These are phyloP conservation scores for Aspergillus homomorphus DNA, from an alignment of 495 filamentous ascomycete genomes.

Conservation along the genomic window DNA sequence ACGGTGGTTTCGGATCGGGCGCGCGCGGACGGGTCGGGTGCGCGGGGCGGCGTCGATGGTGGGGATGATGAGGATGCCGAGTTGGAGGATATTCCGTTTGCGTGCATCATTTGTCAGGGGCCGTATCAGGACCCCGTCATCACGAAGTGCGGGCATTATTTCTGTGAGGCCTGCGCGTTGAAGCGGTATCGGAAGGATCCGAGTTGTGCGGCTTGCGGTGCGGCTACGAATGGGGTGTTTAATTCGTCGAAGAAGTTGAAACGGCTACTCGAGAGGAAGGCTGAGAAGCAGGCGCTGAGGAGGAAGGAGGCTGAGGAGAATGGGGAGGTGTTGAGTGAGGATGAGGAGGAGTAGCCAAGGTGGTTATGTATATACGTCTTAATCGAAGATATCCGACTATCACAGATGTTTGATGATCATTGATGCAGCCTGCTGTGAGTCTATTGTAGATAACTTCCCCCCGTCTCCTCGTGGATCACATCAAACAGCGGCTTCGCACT, in stretches of 20 bases:
- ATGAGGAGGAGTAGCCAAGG: conserved; percentile 49
- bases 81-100: conserved; percentile 88
- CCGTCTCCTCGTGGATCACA: conserved; percentile 62
- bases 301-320: conserved; percentile 68
- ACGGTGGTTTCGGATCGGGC: conserved; percentile 50
- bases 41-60: conserved; percentile 32
- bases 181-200: conserved; percentile 78
- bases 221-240: conserved; percentile 83
- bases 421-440: no score
- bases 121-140: conserved; percentile 78
- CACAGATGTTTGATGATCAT: no score
- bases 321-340: conserved; percentile 66
- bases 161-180: conserved; percentile 86
- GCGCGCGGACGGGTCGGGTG: conserved; percentile 9
- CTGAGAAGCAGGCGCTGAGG: conserved; percentile 61
- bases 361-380: conserved; percentile 1
- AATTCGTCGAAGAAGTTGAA: conserved; percentile 82
- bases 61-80: conserved; percentile 71
- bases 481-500: conserved; percentile 73
- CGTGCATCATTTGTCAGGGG: conserved; percentile 86
- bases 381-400: no score
- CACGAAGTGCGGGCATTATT: conserved; percentile 93
- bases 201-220: conserved; percentile 79
- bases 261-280: conserved; percentile 80
- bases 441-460: conserved; percentile 54